Evolutionary conservation across 345 rosid species (phyloP).

Genomic region (Excoecaria agallocha): DNA sequence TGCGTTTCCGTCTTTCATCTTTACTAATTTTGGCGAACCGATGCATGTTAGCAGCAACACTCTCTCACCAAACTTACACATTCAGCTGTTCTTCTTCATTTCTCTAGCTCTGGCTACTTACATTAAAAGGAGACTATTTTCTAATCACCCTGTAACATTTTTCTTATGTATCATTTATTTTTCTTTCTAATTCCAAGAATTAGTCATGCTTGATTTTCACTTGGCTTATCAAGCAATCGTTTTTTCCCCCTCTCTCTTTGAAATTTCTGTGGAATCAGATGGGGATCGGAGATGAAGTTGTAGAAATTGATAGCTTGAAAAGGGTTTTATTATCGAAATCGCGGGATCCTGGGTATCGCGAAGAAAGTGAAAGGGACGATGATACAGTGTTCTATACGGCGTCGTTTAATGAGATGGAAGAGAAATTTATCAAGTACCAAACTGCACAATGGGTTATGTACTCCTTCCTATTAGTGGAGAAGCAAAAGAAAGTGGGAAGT

Average conservation of each 20-base stretch:
- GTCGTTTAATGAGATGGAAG: slow-evolving; percentile 54
- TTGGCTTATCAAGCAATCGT: neutral
- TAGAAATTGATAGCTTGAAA: slow-evolving; percentile 53
- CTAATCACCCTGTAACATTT: slow-evolving; percentile 13
- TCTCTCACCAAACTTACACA: neutral
- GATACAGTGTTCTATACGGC: slow-evolving; percentile 51
- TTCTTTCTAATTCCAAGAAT: neutral
- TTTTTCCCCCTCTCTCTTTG: neutral
- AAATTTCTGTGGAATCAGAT: slow-evolving; percentile 26
- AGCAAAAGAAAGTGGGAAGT: too few relatives aligned
- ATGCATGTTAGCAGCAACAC: neutral
- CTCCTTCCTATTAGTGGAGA: slow-evolving; percentile 59
- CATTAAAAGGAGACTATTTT: slow-evolving; percentile 14
- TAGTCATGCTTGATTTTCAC: neutral
- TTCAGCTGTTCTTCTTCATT: neutral
- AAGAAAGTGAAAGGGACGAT: slow-evolving; percentile 26
- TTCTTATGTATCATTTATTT: neutral
- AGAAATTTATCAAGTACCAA: slow-evolving; percentile 47
- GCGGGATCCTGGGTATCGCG: slow-evolving; percentile 9
- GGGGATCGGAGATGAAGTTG: slow-evolving; percentile 48
- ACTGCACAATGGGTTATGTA: slow-evolving; percentile 57
- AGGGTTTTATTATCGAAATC: slow-evolving; percentile 40
- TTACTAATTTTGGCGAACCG: neutral
- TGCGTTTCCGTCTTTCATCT: neutral
- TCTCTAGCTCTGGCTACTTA: slow-evolving; percentile 16